Evolutionary conservation across 805 yeast genomes (phyloP), one percentile per base, ranked within the genome.

Genomic region (Suhomyces prunicola): DNA sequence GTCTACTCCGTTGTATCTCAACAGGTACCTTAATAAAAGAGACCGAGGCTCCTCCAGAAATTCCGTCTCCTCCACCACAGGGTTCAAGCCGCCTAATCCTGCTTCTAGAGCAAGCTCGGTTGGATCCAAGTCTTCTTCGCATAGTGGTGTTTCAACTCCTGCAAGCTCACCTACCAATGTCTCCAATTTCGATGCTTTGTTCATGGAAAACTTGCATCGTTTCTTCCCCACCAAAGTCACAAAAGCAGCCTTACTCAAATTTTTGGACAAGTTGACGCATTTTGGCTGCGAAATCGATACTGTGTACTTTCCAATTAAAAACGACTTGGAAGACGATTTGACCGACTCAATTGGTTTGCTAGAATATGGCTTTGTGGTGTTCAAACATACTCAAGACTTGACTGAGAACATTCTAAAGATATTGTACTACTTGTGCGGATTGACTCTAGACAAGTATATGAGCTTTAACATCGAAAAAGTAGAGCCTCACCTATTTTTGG

Each of bases 1-100:
- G 41, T 63, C 59, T 26, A 44, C 71, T 52, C 69, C 72, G 22
- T 64, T 81, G 35, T 83, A 80, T 59, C 78, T 86, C 48, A 84
- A 86, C 60, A 84, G 77, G 61, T 90, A 87, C 64, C 78, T 85
- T 46, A 85, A 87, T 47, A 82, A 84, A 58, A 78, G 79, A 54
- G 90, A 86, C 61, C 35, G 46, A 41, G 24, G 17, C 2, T 13
- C 47, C 9, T 24, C 47, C 4, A n/a, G 26, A 13, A 22, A 15
- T 7, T n/a, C 31, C 8, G 47, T 29, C 1, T 22, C 26, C 9
- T 46, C 49, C 6, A 6, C 19, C 35, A 27, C 45, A 3, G 17
- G 36, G n/a, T n/a, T 22, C 19, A 12, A 31, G 35, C 9, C 41
- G 15, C 35, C 51, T 29, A 27, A 10, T 27, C 45, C 45, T 19